Base-by-base conservation (phyloP, 2,329 filamentous ascomycete genomes). In the Reticulascus tulasneorum region DNA sequence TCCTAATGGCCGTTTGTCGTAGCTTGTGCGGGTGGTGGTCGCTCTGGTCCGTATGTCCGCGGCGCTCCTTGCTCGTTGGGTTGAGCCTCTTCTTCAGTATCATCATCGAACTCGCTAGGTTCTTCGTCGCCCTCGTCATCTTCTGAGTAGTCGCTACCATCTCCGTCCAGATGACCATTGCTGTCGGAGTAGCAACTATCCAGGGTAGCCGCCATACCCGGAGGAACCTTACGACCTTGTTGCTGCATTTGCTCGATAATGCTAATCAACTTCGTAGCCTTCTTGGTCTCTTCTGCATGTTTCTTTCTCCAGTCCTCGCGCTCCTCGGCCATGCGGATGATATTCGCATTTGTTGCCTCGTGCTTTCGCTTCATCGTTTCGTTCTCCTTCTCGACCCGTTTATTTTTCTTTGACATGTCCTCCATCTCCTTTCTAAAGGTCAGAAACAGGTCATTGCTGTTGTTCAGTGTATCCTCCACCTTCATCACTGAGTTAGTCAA, bases 391-490 rank as follows among this genome's bases (percentile, higher is more conserved):
- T 98, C 93, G 35, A 98, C 71, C 18, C 89, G 83, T 64, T 96
- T 96, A 6, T 91, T 95, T 69, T 97, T 97, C 69, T 96, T 96
- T 1, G 90, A 95, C 90, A 97, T 97, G 56, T 97, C 93, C 64
- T 97, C 93, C 90, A 97, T 97, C 64, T 97, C 93, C 67, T 95
- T 96, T 36, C 91, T 80, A 65, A 97, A 97, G 1, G 93, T 96
- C 49, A 96, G 71, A 63, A 97, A 97, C 35, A 97, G 71, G 59
- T 97, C 93, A 67, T 97, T 97, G 63, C 88, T 95, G 59, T 96
- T 97, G 66, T 96, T 97, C 33, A 97, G 76, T 23, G 91, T 97
- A 64, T 97, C 93, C 75, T 97, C 91, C 58, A 97, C 91, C 91
- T 97, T 46, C 38, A 37, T 30, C 38, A 35, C 37, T 42, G 29